Base-by-base conservation (phyloP, 1,284 basidiomycete genomes). In the Rhizoctonia solani region DNA sequence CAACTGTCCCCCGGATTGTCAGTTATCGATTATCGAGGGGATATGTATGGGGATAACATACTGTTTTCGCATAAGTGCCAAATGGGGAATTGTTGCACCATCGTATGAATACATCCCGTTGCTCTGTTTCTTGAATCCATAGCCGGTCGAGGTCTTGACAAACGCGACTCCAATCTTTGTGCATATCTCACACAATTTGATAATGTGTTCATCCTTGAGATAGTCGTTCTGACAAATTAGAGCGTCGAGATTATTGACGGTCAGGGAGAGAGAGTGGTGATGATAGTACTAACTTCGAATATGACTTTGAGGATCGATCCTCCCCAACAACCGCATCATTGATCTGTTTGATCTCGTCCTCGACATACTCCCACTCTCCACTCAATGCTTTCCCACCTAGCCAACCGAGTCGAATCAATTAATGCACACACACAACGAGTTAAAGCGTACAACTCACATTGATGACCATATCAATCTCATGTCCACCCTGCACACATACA, bases 381-480 rank as follows among this genome's bases (percentile, higher is more conserved):
- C 71, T 66, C 25, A 72, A 58, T 25, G 71, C 72, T 58, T 72
- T 73, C 14, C 72, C 72, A 72, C 37, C 61, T 65, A 25, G 14
- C 9, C 6, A 25, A 50, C 9, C 16, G 3, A 19, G 27, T 65
- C 16, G 30, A 44, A 39, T 19, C 50, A 30, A 11, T 34, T 9
- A 54, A 23, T 27, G 23, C 46, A 49, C 16, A 14, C 46, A 49
- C 16, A 21, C 39, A 27, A n/a, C 29, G 25, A 30, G n/a, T 6
- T 23, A 23, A 9, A 30, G 30, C 59, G 27, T 25, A 25, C 39
- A 3, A 32, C 61, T 50, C 14, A 54, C 66, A 39, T 73, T 73
- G 25, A 72, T 71, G 3, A 73, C 72, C 70, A 72, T 71, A 56
- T 73, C 72, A 32, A 73, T 71, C 65, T 73, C 72, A 23, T 69